Conservation (phyloP, 1,284 basidiomycete species). For the Kwoniella shivajii region DNA sequence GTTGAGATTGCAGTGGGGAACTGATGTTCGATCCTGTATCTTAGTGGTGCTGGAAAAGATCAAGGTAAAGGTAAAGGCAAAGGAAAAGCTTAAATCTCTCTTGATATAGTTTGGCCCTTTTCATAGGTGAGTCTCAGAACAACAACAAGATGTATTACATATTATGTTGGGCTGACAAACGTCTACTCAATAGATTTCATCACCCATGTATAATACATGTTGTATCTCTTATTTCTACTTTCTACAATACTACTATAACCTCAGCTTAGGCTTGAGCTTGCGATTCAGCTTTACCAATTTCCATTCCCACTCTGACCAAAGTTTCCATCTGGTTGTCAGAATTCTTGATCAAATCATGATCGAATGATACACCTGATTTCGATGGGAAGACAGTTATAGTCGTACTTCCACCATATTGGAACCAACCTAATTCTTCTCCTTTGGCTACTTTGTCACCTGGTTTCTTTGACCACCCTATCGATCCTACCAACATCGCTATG, state of each 20-base stretch:
- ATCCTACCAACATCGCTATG: conserved; percentile 60
- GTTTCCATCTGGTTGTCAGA: conserved; percentile 69
- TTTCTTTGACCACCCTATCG: conserved; percentile 56
- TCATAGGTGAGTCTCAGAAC: background rate
- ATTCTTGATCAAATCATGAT: conserved; percentile 67
- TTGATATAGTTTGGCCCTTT: too few relatives aligned
- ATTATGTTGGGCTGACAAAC: too few relatives aligned
- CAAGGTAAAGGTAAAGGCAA: conserved; percentile 27
- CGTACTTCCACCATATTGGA: conserved; percentile 58
- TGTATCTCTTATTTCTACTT: conserved; percentile 7
- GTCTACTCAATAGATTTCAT: too few relatives aligned
- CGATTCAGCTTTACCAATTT: conserved; percentile 48
- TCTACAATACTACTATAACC: background rate
- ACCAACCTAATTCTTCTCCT: conserved; percentile 59
- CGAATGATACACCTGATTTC: conserved; percentile 59
- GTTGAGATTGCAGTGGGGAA: too few relatives aligned
- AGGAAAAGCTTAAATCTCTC: conserved; percentile 24
- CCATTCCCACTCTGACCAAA: conserved; percentile 64
- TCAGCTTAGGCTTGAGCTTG: background rate
- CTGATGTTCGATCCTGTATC: background rate
- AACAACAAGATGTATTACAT: too few relatives aligned
- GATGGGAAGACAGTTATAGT: conserved; percentile 66
- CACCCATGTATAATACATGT: conserved; percentile 13
- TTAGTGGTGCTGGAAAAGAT: conserved; percentile 26
- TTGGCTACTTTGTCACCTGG: conserved; percentile 52